A percentile compares a stretch with the other conserved stretches of the same genome.
These are phyloP conservation scores for Sclerotiophoma versabilis DNA, from an alignment of 2,329 filamentous ascomycete species.

Conservation along the genomic window DNA sequence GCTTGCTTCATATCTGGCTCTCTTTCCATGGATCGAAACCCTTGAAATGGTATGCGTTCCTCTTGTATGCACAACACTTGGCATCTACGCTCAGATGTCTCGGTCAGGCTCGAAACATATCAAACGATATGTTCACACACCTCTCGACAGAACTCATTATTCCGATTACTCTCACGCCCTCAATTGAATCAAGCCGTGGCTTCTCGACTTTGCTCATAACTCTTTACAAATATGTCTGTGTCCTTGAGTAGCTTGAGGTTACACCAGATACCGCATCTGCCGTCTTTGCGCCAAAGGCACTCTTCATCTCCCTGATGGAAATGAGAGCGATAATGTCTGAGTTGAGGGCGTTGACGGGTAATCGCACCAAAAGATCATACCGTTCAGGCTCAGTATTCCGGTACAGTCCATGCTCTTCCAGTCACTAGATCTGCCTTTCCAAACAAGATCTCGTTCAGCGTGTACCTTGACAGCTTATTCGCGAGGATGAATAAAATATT, in stretches of 20 bases:
- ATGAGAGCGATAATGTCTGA: background rate
- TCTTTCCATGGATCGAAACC: background rate
- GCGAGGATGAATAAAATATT: background rate
- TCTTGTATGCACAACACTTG: background rate
- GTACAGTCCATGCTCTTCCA: background rate
- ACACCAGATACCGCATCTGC: background rate
- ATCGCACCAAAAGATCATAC: background rate
- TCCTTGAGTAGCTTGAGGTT: background rate
- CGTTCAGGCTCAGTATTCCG: background rate
- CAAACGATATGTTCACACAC: too few species aligned
- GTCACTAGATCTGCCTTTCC: background rate
- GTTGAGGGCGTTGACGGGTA: background rate
- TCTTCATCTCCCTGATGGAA: background rate
- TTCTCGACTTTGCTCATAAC: background rate
- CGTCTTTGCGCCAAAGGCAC: background rate
- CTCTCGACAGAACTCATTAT: background rate
- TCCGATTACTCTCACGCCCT: background rate
- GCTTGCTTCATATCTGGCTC: background rate
- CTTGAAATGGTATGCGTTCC: background rate
- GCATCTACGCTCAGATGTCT: too few species aligned
- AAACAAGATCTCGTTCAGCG: background rate
- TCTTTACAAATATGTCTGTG: background rate
- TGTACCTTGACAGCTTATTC: background rate
- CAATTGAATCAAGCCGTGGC: background rate
- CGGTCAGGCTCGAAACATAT: too few species aligned